phyloP scores from a whole-genome alignment of 31 red algal species.

The Asparagopsis taxiformis region DNA sequence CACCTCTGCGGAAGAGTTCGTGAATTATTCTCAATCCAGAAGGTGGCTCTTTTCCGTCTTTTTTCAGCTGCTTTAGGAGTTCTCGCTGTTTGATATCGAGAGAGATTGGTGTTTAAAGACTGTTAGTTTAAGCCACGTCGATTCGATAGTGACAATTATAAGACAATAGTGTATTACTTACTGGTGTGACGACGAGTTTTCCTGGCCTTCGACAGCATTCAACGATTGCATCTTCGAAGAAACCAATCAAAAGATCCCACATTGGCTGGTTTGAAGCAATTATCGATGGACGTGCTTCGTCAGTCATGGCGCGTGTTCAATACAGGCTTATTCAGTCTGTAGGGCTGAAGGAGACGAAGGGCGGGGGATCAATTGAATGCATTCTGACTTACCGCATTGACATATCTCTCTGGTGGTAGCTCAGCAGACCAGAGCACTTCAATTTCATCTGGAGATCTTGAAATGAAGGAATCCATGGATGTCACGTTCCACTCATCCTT shows the following conservation, averaged over 20 bases:
- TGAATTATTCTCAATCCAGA: conserved; percentile 31
- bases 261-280: conserved; percentile 4
- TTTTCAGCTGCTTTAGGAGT: conserved; percentile 52
- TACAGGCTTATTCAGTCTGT: too few species aligned
- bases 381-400: conserved; percentile 44
- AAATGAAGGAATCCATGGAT: conserved; percentile 20
- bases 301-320: too few species aligned
- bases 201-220: conserved; percentile 43
- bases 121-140: background rate
- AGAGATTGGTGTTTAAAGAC: background rate
- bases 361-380: too few species aligned
- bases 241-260: conserved; percentile 51
- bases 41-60: conserved; percentile 46
- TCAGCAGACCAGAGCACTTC: conserved; percentile 45
- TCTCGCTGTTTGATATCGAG: conserved; percentile 10
- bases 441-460: conserved; percentile 42
- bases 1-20: conserved; percentile 49
- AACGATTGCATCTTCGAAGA: conserved; percentile 60
- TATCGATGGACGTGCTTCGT: background rate
- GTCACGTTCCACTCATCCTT: conserved; percentile 35
- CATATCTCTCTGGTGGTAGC: conserved; percentile 30
- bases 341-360: too few species aligned
- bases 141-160: background rate
- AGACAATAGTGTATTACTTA: conserved; percentile 13
- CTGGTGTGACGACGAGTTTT: conserved; percentile 50